These are phyloP conservation scores for Sechiopsis laciniata DNA, from an alignment of 306 rosid genomes.

Conservation along the genomic window DNA sequence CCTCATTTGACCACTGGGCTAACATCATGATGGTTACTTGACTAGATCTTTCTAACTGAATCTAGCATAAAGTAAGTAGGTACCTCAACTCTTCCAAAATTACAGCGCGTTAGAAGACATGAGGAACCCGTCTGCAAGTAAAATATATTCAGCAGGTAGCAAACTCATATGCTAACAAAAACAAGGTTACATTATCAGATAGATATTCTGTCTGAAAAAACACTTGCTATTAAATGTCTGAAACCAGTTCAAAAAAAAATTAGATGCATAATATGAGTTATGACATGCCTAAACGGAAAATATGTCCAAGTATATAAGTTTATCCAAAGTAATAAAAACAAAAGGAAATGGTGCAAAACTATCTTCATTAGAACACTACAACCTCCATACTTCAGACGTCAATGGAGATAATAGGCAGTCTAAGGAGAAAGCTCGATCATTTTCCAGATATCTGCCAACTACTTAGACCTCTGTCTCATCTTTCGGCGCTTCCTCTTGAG, in stretches of 20 bases:
- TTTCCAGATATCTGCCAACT: slow-evolving; percentile 22
- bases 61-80: too few relatives aligned
- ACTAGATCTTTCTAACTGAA: too few relatives aligned
- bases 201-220: neutral
- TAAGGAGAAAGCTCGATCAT: slow-evolving; percentile 10
- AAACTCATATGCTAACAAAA: neutral
- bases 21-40: too few relatives aligned
- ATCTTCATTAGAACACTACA: slow-evolving; percentile 9
- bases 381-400: slow-evolving; percentile 8
- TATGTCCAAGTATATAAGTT: neutral
- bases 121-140: neutral
- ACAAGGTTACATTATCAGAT: neutral
- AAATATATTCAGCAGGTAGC: neutral
- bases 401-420: neutral
- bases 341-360: slow-evolving; percentile 10
- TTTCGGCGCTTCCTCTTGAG: slow-evolving; percentile 94
- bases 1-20: too few relatives aligned
- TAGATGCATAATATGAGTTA: neutral
- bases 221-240: neutral
- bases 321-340: slow-evolving; percentile 2
- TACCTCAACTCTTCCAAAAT: too few relatives aligned
- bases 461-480: slow-evolving; percentile 95
- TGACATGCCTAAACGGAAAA: neutral
- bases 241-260: neutral
- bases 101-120: neutral